These are phyloP conservation scores for Tolypocladium album DNA, from an alignment of 2,329 filamentous ascomycete genomes.

Conservation along the genomic window DNA sequence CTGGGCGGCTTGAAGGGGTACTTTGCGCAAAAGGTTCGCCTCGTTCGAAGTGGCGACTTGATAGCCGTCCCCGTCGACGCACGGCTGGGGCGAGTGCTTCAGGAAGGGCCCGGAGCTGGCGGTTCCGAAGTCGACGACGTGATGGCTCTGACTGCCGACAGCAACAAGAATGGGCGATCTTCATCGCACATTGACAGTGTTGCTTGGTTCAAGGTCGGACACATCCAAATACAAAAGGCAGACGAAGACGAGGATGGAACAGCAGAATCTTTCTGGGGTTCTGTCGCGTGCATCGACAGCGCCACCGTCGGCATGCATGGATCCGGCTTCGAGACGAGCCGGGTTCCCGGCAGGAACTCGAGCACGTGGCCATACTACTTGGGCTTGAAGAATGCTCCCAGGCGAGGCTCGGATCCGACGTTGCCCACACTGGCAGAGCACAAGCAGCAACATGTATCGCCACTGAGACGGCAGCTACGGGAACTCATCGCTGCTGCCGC, in stretches of 20 bases:
- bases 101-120: constrained; percentile 53
- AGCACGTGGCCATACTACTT: constrained; percentile 89
- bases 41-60: constrained; percentile 79
- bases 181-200: constrained; percentile 44
- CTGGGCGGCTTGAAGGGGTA: constrained; percentile 80
- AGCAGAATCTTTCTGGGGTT: constrained; percentile 69
- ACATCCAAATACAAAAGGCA: constrained; percentile 48
- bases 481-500: constrained; percentile 84
- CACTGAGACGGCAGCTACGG: constrained; percentile 59
- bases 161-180: constrained; percentile 13
- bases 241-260: constrained; percentile 48
- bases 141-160: constrained; percentile 38
- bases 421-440: constrained; percentile 32
- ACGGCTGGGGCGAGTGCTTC: constrained; percentile 68
- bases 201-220: constrained; percentile 87
- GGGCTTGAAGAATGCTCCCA: constrained; percentile 58
- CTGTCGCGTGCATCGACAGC: constrained; percentile 76
- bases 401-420: constrained; percentile 24
- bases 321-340: constrained; percentile 75
- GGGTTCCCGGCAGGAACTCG: constrained; percentile 63
- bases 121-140: constrained; percentile 64
- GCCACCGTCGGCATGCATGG: constrained; percentile 82
- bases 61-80: constrained; percentile 86
- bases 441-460: constrained; percentile 40
- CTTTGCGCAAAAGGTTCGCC: constrained; percentile 71